Evolutionary conservation across 2,329 filamentous ascomycete genomes (phyloP).

Genomic region (Aureobasidium vineae): DNA sequence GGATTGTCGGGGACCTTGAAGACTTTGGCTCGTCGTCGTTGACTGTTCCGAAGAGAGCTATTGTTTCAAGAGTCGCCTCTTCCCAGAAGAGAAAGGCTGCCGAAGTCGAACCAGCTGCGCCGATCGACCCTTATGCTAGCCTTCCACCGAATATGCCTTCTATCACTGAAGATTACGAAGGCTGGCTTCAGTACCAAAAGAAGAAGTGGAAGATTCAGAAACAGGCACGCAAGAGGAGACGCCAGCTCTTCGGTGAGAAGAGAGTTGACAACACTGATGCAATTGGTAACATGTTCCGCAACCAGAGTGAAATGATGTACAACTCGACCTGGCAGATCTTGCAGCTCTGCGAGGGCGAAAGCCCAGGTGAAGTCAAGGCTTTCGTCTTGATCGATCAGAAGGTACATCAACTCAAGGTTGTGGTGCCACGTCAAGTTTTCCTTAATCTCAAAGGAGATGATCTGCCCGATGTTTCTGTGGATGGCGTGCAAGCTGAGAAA

Average conservation of each 20-base stretch:
- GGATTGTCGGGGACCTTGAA: conserved; percentile 56
- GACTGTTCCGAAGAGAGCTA: conserved; percentile 48
- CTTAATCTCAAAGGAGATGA: conserved; percentile 87
- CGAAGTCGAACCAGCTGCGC: conserved; percentile 53
- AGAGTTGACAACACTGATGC: conserved; percentile 59
- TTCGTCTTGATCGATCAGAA: conserved; percentile 93
- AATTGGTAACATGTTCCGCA: conserved; percentile 75
- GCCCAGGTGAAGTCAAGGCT: conserved; percentile 79
- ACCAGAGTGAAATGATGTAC: conserved; percentile 86
- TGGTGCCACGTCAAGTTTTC: conserved; percentile 85
- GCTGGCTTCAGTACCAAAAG: conserved; percentile 92
- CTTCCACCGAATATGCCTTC: conserved; percentile 81
- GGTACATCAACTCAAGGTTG: conserved; percentile 81
- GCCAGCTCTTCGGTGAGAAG: conserved; percentile 90
- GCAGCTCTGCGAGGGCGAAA: conserved; percentile 78
- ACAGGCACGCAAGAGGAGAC: conserved; percentile 76
- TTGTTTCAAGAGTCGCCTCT: conserved; percentile 36
- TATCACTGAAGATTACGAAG: conserved; percentile 80
- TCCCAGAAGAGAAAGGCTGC: conserved; percentile 51
- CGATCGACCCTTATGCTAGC: conserved; percentile 73
- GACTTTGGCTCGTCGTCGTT: conserved; percentile 45
- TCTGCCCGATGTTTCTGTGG: conserved; percentile 82
- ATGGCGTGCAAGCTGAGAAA: conserved; percentile 85
- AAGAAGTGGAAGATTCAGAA: conserved; percentile 99
- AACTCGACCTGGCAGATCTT: conserved; percentile 94